Conservation (phyloP, 441 rosid species). For the Adansonia grandidieri region DNA sequence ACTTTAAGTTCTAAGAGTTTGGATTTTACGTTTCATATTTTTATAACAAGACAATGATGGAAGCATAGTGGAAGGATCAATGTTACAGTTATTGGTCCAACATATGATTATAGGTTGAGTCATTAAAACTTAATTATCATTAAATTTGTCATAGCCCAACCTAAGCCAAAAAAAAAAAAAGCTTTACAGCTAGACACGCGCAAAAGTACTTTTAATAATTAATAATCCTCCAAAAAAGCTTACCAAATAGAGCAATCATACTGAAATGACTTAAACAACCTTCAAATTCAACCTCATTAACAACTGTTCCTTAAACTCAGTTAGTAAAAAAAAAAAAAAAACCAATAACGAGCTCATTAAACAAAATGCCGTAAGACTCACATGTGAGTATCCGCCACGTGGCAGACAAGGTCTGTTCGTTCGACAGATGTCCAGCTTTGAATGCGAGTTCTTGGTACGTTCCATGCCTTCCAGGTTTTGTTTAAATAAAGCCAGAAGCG, state of each 20-base stretch:
- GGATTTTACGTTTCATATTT: not conserved
- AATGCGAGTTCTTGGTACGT: not conserved
- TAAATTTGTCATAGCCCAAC: not conserved
- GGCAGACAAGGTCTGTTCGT: not conserved
- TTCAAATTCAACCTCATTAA: not conserved
- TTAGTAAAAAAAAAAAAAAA: not conserved
- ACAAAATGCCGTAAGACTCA: too few species aligned
- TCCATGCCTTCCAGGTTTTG: not conserved
- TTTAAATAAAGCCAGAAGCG: conserved; percentile 25
- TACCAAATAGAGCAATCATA: not conserved
- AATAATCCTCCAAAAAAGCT: not conserved
- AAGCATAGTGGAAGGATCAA: not conserved
- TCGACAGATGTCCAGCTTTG: not conserved
- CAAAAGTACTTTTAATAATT: not conserved
- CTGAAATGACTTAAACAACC: conserved; percentile 26
- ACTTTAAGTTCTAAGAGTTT: too few species aligned
- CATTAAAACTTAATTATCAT: conserved; percentile 8
- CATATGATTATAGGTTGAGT: not conserved
- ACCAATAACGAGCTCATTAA: not conserved
- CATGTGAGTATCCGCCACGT: not conserved
- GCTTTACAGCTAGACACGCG: conserved; percentile 38
- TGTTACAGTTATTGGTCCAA: not conserved
- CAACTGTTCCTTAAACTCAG: not conserved
- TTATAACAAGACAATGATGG: not conserved
- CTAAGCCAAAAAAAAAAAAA: not conserved